These are phyloP conservation scores for Melampsora larici-populina DNA, from an alignment of 1,284 basidiomycete genomes.

Conservation along the genomic window DNA sequence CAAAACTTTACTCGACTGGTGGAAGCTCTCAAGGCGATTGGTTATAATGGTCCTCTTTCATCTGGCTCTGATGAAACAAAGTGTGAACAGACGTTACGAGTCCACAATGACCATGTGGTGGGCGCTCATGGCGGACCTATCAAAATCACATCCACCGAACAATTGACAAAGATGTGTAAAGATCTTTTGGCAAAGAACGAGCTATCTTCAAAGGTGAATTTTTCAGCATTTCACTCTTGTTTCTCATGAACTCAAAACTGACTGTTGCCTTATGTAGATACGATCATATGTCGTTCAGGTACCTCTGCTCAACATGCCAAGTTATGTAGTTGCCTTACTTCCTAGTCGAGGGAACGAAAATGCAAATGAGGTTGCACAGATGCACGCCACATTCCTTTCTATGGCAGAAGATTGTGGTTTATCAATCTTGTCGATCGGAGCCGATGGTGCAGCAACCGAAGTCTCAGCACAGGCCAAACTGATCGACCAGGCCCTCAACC, in stretches of 20 bases:
- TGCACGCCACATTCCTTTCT: not conserved
- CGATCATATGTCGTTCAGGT: not conserved
- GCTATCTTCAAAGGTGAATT: not conserved
- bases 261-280: not conserved
- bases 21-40: not conserved
- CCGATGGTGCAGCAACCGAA: not conserved
- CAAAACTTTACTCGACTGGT: conserved; percentile 4
- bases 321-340: not conserved
- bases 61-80: conserved; percentile 1
- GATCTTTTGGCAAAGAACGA: not conserved
- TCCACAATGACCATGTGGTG: conserved; percentile 8
- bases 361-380: not conserved
- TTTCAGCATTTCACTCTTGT: not conserved
- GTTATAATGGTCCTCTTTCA: not conserved
- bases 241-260: not conserved
- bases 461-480: not conserved
- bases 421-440: not conserved
- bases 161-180: not conserved
- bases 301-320: not conserved
- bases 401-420: not conserved
- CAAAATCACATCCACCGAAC: not conserved
- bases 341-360: conserved; percentile 4
- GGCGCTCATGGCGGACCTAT: conserved; percentile 12
- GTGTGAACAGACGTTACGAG: not conserved
- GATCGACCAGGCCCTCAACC: not conserved